Evolutionary conservation across 208 protist genomes (phyloP), one percentile per base, ranked within the genome.

Genomic region (Vickermania ingenoplastis): DNA sequence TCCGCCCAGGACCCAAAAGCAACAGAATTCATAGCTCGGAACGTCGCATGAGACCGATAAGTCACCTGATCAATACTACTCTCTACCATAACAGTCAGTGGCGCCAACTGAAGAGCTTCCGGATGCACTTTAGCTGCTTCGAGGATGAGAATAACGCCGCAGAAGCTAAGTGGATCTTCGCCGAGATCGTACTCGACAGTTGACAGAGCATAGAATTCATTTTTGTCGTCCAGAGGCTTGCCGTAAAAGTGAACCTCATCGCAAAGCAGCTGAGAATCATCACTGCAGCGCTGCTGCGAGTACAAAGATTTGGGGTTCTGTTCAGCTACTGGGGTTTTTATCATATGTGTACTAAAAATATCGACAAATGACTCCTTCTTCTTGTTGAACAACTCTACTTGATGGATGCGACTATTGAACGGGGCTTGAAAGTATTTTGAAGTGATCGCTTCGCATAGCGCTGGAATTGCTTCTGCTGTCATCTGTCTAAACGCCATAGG

Each of bases 1-100:
- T 73, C 29, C 17, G 45, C 67, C 69, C 73, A 79, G 28, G 53
- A 76, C 30, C 61, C 49, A 7, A 53, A 49, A 41, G 69, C 65
- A 13, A 67, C 54, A 61, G 41, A 53, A 14, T 51, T 26, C 36
- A 49, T 50, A 21, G 53, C 45, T 26, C 52, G 23, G 41, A 73
- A 67, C 25, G 41, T 61, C 13, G 53, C 45, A 48, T 75, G 59
- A 53, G 2, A 22, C 26, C 66, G 28, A 58, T 69, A 79, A 7
- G 55, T 51, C 14, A 79, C 57, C 4, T 73, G 76, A 49, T 92
- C 77, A 26, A 60, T 69, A 63, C 81, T 87, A 41, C 74, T 79
- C 29, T 87, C 81, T 45, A 89, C 69, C 0, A 67, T 61, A 3
- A 71, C 71, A 22, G 52, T 51, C 53, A 86, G 59, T 11, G 76